These are phyloP conservation scores for Rhexocercosporidium sp. DNA, from an alignment of 2,329 filamentous ascomycete genomes.

Conservation along the genomic window DNA sequence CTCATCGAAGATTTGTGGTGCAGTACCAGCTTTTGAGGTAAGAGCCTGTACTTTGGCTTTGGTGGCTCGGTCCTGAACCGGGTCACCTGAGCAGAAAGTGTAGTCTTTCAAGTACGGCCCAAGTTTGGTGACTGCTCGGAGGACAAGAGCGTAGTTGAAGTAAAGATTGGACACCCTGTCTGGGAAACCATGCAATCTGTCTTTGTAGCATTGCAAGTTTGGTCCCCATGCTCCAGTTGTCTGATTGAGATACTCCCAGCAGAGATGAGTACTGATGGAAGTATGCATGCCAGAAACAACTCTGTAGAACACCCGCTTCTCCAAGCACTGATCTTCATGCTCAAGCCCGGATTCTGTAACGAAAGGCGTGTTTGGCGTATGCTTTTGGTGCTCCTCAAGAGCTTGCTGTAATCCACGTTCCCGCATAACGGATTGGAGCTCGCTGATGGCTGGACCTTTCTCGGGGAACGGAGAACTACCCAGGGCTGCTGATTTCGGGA, in stretches of 20 bases:
- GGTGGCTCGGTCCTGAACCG: constrained; percentile 76
- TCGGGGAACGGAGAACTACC: constrained; percentile 47
- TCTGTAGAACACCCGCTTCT: constrained; percentile 98
- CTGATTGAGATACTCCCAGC: constrained; percentile 95
- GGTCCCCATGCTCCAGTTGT: constrained; percentile 92
- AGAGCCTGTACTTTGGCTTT: constrained; percentile 82
- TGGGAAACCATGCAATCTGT: constrained; percentile 81
- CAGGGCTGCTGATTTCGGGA: constrained; percentile 62
- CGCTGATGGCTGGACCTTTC: constrained; percentile 56
- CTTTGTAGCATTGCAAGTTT: constrained; percentile 87
- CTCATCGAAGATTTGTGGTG: constrained; percentile 90
- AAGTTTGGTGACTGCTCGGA: constrained; percentile 89
- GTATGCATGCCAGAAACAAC: constrained; percentile 98
- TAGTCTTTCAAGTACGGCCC: constrained; percentile 80
- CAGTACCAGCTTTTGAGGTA: constrained; percentile 69
- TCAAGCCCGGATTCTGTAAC: constrained; percentile 71
- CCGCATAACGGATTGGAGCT: constrained; percentile 66
- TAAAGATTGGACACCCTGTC: constrained; percentile 97
- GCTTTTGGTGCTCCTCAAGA: constrained; percentile 64
- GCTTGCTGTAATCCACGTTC: constrained; percentile 64
- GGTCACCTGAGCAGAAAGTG: constrained; percentile 90
- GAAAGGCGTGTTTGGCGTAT: constrained; percentile 58
- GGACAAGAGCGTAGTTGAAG: constrained; percentile 97
- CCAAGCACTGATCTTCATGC: constrained; percentile 88
- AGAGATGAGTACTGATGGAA: constrained; percentile 94